Evolutionary conservation across 208 protist species (phyloP).

Genomic region (Leptomonas pyrrhocoris): DNA sequence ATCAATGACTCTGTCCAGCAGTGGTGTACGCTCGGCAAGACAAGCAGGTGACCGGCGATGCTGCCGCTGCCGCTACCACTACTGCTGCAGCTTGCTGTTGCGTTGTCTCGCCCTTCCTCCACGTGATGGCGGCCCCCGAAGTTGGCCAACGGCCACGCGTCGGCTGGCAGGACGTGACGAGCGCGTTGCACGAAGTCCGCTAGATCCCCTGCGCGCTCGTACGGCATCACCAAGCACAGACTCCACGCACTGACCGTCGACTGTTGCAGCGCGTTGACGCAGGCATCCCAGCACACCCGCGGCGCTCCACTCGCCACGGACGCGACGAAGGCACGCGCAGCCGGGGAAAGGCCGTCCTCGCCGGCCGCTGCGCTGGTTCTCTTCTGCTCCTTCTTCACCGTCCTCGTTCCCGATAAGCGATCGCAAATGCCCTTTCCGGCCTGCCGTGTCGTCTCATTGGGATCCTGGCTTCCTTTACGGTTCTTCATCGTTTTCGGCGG

Average conservation of each 20-base stretch:
- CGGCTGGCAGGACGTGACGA: slow-evolving; percentile 8
- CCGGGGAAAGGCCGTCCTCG: background rate
- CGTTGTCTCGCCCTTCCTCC: background rate
- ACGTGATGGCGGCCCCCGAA: background rate
- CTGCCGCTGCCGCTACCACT: background rate
- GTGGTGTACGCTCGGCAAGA: background rate
- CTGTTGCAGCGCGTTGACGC: slow-evolving; percentile 26
- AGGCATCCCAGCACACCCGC: slow-evolving; percentile 35
- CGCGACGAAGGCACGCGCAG: slow-evolving; percentile 7
- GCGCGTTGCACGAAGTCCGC: slow-evolving; percentile 12
- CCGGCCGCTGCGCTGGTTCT: background rate
- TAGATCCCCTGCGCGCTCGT: slow-evolving; percentile 33
- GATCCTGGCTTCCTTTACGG: background rate
- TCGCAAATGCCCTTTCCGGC: background rate
- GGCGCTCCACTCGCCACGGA: slow-evolving; percentile 5
- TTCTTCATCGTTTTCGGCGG: background rate
- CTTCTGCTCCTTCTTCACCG: background rate
- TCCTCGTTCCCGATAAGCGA: background rate
- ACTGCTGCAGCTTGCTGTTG: background rate
- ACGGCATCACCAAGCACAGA: slow-evolving; percentile 43
- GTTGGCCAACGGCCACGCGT: slow-evolving; percentile 1
- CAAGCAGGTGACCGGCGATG: background rate
- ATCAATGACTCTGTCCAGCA: slow-evolving; percentile 38
- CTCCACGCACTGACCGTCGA: slow-evolving; percentile 28
- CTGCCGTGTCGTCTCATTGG: background rate